These are phyloP conservation scores for Paxillus involutus DNA, from an alignment of 768 basidiomycete genomes.

Conservation along the genomic window DNA sequence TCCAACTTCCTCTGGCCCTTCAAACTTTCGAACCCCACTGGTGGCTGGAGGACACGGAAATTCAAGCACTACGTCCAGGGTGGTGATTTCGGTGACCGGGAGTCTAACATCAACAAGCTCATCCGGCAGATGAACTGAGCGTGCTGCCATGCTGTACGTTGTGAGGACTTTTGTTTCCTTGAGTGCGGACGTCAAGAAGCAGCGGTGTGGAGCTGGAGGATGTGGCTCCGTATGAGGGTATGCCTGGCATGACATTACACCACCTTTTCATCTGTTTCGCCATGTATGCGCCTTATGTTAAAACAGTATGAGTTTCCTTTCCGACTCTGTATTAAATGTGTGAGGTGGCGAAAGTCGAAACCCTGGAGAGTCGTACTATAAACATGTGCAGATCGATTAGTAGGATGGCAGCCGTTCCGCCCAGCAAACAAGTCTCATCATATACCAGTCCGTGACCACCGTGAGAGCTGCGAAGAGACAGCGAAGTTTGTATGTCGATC, in stretches of 20 bases:
- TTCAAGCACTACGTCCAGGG: constrained; percentile 97
- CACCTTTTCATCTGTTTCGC: constrained; percentile 14
- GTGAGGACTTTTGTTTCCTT: not conserved
- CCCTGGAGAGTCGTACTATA: too few relatives aligned
- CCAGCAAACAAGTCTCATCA: too few relatives aligned
- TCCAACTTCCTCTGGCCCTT: constrained; percentile 99
- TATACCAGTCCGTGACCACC: too few relatives aligned
- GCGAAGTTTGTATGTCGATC: too few relatives aligned
- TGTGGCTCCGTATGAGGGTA: constrained; percentile 26
- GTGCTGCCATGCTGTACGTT: not conserved
- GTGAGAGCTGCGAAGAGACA: too few relatives aligned
- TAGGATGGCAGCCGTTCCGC: too few relatives aligned
- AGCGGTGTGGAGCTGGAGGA: constrained; percentile 9
- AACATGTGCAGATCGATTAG: not conserved
- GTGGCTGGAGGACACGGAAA: constrained; percentile 97
- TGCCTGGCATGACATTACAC: constrained; percentile 31
- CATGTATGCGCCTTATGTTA: constrained; percentile 30
- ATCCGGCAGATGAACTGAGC: constrained; percentile 89
- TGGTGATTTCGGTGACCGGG: constrained; percentile 97
- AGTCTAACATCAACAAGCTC: constrained; percentile 96
- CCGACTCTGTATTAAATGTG: not conserved
- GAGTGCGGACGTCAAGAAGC: constrained; percentile 2
- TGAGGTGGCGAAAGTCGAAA: too few relatives aligned
- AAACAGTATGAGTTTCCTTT: constrained; percentile 23
- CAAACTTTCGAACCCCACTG: constrained; percentile 98